A percentile compares a stretch with the other conserved stretches of the same genome.
Conservation (phyloP, 2,329 filamentous ascomycete genomes). For the Apiospora marii region DNA sequence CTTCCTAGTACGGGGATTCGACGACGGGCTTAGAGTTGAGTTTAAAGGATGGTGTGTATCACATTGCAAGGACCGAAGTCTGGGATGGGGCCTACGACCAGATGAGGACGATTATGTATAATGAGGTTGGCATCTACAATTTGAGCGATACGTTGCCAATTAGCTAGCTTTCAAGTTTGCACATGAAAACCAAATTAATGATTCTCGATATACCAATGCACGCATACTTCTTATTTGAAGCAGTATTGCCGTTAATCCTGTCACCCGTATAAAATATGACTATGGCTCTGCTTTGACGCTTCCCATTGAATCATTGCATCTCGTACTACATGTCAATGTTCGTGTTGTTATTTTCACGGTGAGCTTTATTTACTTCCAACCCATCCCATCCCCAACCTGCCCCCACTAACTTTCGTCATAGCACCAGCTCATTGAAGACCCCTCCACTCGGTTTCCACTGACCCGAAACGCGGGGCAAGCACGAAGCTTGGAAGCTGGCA, state of each 20-base stretch:
- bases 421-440: not conserved
- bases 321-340: not conserved
- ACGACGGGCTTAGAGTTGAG: not conserved
- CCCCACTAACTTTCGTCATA: constrained; percentile 3
- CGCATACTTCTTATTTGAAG: not conserved
- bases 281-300: not conserved
- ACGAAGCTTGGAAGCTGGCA: not conserved
- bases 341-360: not conserved
- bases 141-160: not conserved
- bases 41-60: not conserved
- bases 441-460: constrained; percentile 5
- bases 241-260: not conserved
- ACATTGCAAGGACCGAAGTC: not conserved
- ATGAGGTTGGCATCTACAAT: not conserved
- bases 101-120: not conserved
- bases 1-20: not conserved
- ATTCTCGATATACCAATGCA: not conserved
- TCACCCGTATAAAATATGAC: not conserved
- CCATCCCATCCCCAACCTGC: not conserved
- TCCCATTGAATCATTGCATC: not conserved
- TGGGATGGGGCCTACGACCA: too few relatives aligned
- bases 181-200: not conserved
- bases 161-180: not conserved
- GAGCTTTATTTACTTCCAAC: not conserved
- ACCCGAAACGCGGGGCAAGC: constrained; percentile 22